Evolutionary conservation across 1,139 yeast genomes (phyloP), one percentile per base, ranked within the genome.

Genomic region (Scheffersomyces parashehatae): DNA sequence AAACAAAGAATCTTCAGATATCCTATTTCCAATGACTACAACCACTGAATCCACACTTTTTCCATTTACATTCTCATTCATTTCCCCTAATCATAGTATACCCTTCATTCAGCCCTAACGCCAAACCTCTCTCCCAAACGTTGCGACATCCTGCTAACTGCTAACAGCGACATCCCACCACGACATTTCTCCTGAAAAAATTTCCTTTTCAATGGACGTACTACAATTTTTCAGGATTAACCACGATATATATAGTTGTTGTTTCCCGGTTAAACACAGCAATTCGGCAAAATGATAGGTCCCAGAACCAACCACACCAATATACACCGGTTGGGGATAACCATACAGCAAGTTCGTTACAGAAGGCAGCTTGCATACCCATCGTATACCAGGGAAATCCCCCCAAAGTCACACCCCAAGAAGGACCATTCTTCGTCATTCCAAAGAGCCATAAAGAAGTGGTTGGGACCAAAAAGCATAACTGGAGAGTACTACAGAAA

Each of bases 401-500:
- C 53, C 11, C 59, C 58, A 29, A 55, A 52, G 39, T 51, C 59
- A 28, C 58, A 53, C 37, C 53, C 56, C 28, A 57, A 57, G 41
- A 61, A 61, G 47, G 65, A 61, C 52, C 65, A 61, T 40, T 43
- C 60, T 29, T 53, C 59, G n/a, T 52, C 52, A 45, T 62, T 66
- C 55, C 49, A 58, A 41, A 56, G 72, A 55, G 66, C 73, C 48
- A 56, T 79, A 67, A 73, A 71, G 54, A 73, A 69, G 49, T 88
- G 88, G 67, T 70, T 89, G 46, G 98, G 98, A 3, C 95, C 95
- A 31, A 80, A 75, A 61, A 89, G 89, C 64, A 78, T 81, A 62
- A 83, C 87, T 59, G 97, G 97, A 28, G 91, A 89, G 55, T 88
- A 88, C 67, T 73, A 75, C 52, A 68, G 81, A 58, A 91, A 90